Evolutionary conservation across 192 early-diverging fungal genomes (phyloP).

Genomic region (Backusella australiensis): DNA sequence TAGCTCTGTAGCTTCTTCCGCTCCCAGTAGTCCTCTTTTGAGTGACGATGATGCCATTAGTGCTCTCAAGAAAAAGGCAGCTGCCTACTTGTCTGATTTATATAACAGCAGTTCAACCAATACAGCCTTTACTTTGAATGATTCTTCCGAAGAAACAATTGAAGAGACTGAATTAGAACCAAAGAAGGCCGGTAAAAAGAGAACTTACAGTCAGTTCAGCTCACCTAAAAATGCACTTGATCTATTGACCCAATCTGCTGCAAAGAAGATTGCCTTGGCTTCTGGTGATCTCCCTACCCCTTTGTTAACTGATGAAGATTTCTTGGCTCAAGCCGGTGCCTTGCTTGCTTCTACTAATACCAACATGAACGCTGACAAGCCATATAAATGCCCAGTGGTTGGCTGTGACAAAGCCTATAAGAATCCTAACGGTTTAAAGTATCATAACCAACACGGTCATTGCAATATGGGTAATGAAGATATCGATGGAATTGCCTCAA

Average conservation of each 20-base stretch:
- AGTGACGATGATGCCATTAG: slow-evolving; percentile 18
- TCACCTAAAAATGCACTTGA: slow-evolving; percentile 6
- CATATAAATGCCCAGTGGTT: slow-evolving; percentile 81
- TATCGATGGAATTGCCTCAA: slow-evolving; percentile 58
- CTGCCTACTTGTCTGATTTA: slow-evolving; percentile 29
- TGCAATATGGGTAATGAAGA: slow-evolving; percentile 47
- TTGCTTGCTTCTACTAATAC: slow-evolving; percentile 31
- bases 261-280: slow-evolving; percentile 14
- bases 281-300: slow-evolving; percentile 15
- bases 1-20: background rate
- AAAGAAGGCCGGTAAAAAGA: slow-evolving; percentile 18
- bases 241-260: slow-evolving; percentile 20
- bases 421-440: slow-evolving; percentile 98
- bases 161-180: slow-evolving; percentile 12
- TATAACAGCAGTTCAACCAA: slow-evolving; percentile 12
- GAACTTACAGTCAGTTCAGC: slow-evolving; percentile 14
- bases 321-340: slow-evolving; percentile 37
- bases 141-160: background rate
- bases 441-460: slow-evolving; percentile 96
- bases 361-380: slow-evolving; percentile 58
- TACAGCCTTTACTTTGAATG: slow-evolving; percentile 9
- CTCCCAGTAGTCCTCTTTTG: slow-evolving; percentile 21
- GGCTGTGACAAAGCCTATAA: slow-evolving; percentile 97
- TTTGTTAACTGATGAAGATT: slow-evolving; percentile 35
- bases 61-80: slow-evolving; percentile 34